Conservation (phyloP, 2,329 filamentous ascomycete species). For the Penicillium sp. region DNA sequence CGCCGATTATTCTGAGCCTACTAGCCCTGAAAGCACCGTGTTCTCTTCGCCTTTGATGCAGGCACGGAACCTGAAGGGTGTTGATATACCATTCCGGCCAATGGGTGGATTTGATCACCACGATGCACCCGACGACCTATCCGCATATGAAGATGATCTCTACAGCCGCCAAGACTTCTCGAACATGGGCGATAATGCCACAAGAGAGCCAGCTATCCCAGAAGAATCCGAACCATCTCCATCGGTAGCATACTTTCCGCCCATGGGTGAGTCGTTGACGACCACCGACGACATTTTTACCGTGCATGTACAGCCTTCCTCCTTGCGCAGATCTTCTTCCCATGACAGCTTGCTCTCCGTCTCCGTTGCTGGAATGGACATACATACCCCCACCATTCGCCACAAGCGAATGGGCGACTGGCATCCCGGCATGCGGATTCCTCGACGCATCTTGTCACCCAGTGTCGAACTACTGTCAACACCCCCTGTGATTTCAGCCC, state of each 20-base stretch:
- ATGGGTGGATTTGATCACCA: slow-evolving; percentile 21
- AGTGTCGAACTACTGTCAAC: slow-evolving; percentile 43
- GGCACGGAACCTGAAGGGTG: slow-evolving; percentile 60
- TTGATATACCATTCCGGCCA: slow-evolving; percentile 54
- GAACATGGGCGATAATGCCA: slow-evolving; percentile 18
- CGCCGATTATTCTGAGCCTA: slow-evolving; percentile 69
- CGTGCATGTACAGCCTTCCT: slow-evolving; percentile 34
- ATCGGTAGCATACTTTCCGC: slow-evolving; percentile 18
- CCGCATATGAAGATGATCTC: slow-evolving; percentile 23
- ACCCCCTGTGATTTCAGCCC: slow-evolving; percentile 40
- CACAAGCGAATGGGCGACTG: slow-evolving; percentile 70
- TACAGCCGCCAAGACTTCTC: slow-evolving; percentile 14
- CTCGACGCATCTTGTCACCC: slow-evolving; percentile 49
- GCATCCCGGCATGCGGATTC: slow-evolving; percentile 49
- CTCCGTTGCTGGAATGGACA: slow-evolving; percentile 83
- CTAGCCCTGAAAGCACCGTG: slow-evolving; percentile 76
- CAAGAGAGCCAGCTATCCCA: slow-evolving; percentile 37
- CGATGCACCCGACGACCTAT: slow-evolving; percentile 13
- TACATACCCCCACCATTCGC: slow-evolving; percentile 74
- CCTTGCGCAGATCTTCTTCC: slow-evolving; percentile 67
- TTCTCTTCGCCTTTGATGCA: slow-evolving; percentile 64
- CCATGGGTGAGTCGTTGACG: slow-evolving; percentile 12
- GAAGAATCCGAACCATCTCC: slow-evolving; percentile 41
- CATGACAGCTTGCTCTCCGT: slow-evolving; percentile 90
- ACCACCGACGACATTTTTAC: slow-evolving; percentile 26